Conservation (phyloP, 2,329 filamentous ascomycete genomes). For the Sporothrix sp. region DNA sequence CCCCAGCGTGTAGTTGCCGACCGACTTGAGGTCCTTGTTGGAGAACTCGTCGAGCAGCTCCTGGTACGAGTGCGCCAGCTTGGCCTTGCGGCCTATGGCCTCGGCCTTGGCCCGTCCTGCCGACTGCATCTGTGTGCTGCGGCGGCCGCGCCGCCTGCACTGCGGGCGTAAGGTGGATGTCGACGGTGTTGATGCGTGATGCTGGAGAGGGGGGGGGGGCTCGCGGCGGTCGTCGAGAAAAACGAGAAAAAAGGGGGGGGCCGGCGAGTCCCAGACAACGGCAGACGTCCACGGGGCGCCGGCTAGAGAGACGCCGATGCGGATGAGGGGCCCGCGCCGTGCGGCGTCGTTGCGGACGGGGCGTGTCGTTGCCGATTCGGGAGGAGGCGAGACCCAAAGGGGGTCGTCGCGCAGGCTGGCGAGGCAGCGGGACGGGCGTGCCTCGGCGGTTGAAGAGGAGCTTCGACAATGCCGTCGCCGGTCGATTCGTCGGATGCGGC, state of each 20-base stretch:
- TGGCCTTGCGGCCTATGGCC: constrained; percentile 59
- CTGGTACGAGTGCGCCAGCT: constrained; percentile 95
- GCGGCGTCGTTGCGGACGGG: too few relatives aligned
- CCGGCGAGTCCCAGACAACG: too few relatives aligned
- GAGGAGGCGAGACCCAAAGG: neutral
- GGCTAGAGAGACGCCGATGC: too few relatives aligned
- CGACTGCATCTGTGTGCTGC: constrained; percentile 9
- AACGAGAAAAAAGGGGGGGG: too few relatives aligned
- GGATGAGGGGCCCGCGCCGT: too few relatives aligned
- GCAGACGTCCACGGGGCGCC: too few relatives aligned
- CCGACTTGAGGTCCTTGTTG: constrained; percentile 77
- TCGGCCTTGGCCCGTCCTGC: constrained; percentile 62
- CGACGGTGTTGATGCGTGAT: neutral
- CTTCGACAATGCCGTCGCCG: too few relatives aligned
- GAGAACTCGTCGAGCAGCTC: constrained; percentile 96
- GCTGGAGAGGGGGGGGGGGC: neutral
- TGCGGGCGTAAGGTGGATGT: neutral
- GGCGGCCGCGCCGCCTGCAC: constrained; percentile 11
- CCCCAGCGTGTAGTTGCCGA: constrained; percentile 90
- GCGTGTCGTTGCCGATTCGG: neutral
- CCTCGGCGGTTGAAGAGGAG: too few relatives aligned
- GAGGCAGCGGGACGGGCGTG: too few relatives aligned
- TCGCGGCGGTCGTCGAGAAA: neutral
- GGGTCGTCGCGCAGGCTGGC: too few relatives aligned
- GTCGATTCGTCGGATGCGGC: neutral